Evolutionary conservation across 495 filamentous ascomycete species (phyloP).

Genomic region (Tuber indicum): DNA sequence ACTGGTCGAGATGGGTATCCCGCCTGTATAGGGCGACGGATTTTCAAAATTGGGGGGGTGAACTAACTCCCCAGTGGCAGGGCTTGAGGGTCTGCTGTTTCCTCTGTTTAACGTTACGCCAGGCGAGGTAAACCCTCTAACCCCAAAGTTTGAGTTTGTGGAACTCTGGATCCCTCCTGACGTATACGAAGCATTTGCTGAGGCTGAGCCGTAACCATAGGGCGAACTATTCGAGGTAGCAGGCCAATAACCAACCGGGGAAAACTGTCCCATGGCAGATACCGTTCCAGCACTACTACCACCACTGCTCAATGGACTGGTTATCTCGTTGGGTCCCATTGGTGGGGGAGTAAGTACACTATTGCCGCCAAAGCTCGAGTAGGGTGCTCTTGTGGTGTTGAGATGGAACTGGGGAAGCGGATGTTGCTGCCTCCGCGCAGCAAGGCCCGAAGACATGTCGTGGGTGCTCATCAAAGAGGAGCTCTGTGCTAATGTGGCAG

Average conservation of each 20-base stretch:
- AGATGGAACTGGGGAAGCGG: constrained; percentile 39
- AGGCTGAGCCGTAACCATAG: constrained; percentile 36
- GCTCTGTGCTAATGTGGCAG: constrained; percentile 34
- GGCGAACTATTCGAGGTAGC: constrained; percentile 26
- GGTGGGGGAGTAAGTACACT: constrained; percentile 39
- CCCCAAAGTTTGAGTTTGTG: constrained; percentile 23
- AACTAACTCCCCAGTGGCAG: constrained; percentile 34
- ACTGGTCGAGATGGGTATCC: constrained; percentile 33
- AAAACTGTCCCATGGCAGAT: constrained; percentile 35
- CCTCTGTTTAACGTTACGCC: constrained; percentile 33
- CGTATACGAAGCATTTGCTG: constrained; percentile 25
- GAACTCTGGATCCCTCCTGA: constrained; percentile 19
- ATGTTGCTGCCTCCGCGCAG: constrained; percentile 37
- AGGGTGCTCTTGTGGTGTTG: constrained; percentile 33
- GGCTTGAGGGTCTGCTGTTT: constrained; percentile 38
- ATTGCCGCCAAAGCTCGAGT: constrained; percentile 22
- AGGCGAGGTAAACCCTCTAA: constrained; percentile 34
- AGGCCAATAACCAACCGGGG: constrained; percentile 36
- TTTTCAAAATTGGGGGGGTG: constrained; percentile 29
- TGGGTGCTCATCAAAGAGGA: constrained; percentile 39
- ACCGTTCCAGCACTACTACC: constrained; percentile 35
- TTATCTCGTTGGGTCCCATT: constrained; percentile 32
- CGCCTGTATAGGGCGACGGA: constrained; percentile 27
- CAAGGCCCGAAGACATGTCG: constrained; percentile 36
- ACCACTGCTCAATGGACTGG: constrained; percentile 37